Conservation (phyloP, 2,329 filamentous ascomycete genomes). For the Alternaria hordeiaustralica region DNA sequence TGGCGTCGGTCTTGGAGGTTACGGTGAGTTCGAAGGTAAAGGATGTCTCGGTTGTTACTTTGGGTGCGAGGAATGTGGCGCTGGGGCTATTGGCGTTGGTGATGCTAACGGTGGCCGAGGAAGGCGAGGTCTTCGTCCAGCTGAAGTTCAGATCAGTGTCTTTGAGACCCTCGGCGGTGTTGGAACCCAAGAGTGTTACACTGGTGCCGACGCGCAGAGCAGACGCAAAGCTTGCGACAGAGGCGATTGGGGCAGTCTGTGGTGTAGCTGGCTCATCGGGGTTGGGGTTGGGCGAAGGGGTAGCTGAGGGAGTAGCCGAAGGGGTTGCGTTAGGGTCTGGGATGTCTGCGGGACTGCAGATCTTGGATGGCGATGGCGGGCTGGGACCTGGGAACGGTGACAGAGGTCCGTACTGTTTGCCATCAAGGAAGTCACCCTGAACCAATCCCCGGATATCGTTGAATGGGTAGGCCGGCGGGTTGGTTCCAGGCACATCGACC, state of each 20-base stretch:
- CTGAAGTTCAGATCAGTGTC: slow-evolving; percentile 36
- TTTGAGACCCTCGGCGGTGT: slow-evolving; percentile 29
- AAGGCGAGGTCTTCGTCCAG: slow-evolving; percentile 40
- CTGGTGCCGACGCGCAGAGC: slow-evolving; percentile 40
- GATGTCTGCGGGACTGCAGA: slow-evolving; percentile 30
- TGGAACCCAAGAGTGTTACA: slow-evolving; percentile 37
- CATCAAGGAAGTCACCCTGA: slow-evolving; percentile 38
- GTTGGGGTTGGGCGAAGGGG: background rate
- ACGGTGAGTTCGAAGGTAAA: slow-evolving; percentile 41
- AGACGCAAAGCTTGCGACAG: slow-evolving; percentile 26
- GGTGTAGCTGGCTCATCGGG: slow-evolving; percentile 6
- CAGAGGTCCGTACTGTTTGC: slow-evolving; percentile 47
- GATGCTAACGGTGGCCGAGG: slow-evolving; percentile 27
- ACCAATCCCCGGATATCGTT: slow-evolving; percentile 47
- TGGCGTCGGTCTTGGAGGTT: slow-evolving; percentile 32
- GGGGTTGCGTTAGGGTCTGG: slow-evolving; percentile 18
- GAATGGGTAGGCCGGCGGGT: slow-evolving; percentile 36
- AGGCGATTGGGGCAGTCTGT: slow-evolving; percentile 20
- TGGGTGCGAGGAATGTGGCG: slow-evolving; percentile 32
- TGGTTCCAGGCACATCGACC: slow-evolving; percentile 48
- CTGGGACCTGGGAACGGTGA: slow-evolving; percentile 46
- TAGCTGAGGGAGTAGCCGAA: background rate
- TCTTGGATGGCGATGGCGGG: slow-evolving; percentile 35
- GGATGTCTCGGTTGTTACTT: slow-evolving; percentile 24
- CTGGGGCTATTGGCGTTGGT: slow-evolving; percentile 27